Evolutionary conservation across 257 asterid genomes (phyloP), one percentile per base, ranked within the genome.

Genomic region (Jacaranda copaia): DNA sequence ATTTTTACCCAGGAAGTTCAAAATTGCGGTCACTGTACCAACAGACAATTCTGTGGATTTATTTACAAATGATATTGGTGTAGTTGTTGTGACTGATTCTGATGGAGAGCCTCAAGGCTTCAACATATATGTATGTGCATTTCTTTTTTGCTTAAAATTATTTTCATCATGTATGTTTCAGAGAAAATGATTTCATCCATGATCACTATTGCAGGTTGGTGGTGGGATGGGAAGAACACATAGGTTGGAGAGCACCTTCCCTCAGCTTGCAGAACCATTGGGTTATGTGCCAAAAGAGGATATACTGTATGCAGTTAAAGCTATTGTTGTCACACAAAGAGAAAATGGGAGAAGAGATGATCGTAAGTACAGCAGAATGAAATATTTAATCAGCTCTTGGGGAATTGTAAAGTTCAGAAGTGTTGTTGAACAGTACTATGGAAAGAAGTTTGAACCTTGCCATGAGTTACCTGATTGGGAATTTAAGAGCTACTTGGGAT

Each of bases 211-310:
- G 82, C 89, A 95, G 99, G 99, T 95, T 82, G 99, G 99, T 85
- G 99, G 99, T 85, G 99, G 99, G 56, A 93, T 95, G 98, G 99
- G 99, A 58, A 89, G 99, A 82, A 95, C 99, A 63, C 98, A 95
- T 84, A 89, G 98, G 84, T 4, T 84, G 80, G 98, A 93, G 77
- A 77, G 88, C 61, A 95, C 99, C 35, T 95, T 95, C 77, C 85
- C 99, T 79, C 94, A 91, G 77, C 55, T 93, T 73, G 97, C 99
- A 75, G 97, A 93, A 72, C 96, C 98, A 38, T 70, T 95, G 80
- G 99, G 99, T 16, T 95, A 91, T 84, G 99, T 95, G 81, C 98
- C 97, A 39, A 95, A 91, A 84, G 96, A 87, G 83, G 99, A 95
- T 75, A 93, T 95, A 82, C 73, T 93, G 52, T 91, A 90, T 76